A percentile compares a stretch with the other conserved stretches of the same genome.
These are phyloP conservation scores for Verticillium nubilum DNA, from an alignment of 2,329 filamentous ascomycete species.

Conservation along the genomic window DNA sequence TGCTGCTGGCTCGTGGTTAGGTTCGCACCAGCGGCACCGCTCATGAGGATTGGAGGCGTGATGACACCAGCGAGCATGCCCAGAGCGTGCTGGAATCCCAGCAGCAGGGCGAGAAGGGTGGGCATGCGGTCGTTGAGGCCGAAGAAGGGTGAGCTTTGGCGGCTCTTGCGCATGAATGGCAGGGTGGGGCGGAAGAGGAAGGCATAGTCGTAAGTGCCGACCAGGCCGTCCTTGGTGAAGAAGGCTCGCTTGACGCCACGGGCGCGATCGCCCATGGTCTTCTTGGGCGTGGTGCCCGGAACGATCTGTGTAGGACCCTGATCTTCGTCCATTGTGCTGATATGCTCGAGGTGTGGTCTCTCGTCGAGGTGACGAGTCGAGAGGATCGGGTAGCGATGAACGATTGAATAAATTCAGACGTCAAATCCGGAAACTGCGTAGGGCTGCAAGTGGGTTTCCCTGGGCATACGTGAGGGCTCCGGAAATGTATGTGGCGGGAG, in stretches of 20 bases:
- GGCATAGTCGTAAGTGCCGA: constrained; percentile 85
- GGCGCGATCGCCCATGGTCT: constrained; percentile 23
- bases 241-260: constrained; percentile 33
- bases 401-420: neutral
- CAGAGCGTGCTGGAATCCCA: constrained; percentile 75
- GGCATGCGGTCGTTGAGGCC: constrained; percentile 78
- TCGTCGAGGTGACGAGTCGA: neutral
- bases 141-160: constrained; percentile 68
- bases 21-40: constrained; percentile 56
- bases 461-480: neutral
- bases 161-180: constrained; percentile 68
- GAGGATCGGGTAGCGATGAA: neutral
- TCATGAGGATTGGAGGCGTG: constrained; percentile 70
- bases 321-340: constrained; percentile 47
- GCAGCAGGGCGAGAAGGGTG: constrained; percentile 64
- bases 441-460: neutral
- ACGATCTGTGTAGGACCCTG: constrained; percentile 45
- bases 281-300: constrained; percentile 28
- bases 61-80: constrained; percentile 74
- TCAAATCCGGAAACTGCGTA: neutral
- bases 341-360: neutral
- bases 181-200: constrained; percentile 80
- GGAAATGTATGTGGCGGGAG: neutral
- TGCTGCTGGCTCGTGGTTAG: constrained; percentile 56
- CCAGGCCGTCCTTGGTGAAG: constrained; percentile 62